Evolutionary conservation across 331 rosid genomes (phyloP), one percentile per base, ranked within the genome.

Genomic region (Dryas integrifolia): DNA sequence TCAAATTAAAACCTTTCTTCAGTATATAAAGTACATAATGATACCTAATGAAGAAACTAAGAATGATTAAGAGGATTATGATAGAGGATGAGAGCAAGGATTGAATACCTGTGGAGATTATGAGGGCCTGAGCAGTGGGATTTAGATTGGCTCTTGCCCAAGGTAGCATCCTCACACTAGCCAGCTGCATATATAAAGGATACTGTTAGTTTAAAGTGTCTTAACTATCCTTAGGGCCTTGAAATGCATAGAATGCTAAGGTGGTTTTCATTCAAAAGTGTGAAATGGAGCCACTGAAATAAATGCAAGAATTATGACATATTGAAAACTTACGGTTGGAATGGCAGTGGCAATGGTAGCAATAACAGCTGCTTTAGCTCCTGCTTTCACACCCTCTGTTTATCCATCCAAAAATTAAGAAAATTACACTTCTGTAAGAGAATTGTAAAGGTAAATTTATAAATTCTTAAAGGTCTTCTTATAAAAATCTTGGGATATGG

Each of bases 111-210:
- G 97, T 84, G 50, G 97, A 92, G 76, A 95, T 95, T 56, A 95
- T 84, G 77, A 95, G 98, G 52, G 99, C 99, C 83, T 92, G 99
- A 74, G 99, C 99, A 48, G 96, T 84, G 86, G 68, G 96, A 74
- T 95, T 95, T 35, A 95, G 99, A 76, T 95, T 57, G 63, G 97
- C 90, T 82, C 70, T 92, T 69, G 99, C 97, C 99, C 99, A 95
- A 52, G 99, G 99, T 71, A 92, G 81, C 97, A 88, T 82, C 86
- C 92, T 89, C 61, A 87, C 99, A 77, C 99, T 89, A 43, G 92
- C 96, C 59, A 92, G 30, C 99, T 92, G 87, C 82, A 81, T 56
- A 49, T 80, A 1, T 4, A 70, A 72, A 67, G 43, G 39, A 71
- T 9, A 56, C 30, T 68, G 38, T 62, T 46, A 70, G 60, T 65